Conservation (phyloP, 2,329 filamentous ascomycete genomes). For the Penicillium sp. region DNA sequence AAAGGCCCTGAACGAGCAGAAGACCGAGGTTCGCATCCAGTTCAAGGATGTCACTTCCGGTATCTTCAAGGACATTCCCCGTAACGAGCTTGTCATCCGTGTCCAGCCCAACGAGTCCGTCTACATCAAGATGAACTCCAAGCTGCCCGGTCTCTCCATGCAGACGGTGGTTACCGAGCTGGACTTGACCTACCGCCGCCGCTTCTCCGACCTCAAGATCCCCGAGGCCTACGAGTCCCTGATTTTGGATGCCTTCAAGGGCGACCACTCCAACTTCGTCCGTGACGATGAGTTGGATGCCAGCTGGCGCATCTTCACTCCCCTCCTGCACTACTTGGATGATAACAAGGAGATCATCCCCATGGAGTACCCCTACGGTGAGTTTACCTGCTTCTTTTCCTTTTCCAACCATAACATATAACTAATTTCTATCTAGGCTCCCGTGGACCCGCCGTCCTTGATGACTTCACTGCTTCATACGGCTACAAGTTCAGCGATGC, state of each 20-base stretch:
- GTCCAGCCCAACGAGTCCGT: slow-evolving; percentile 99
- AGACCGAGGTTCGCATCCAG: slow-evolving; percentile 98
- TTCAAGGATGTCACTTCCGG: slow-evolving; percentile 99
- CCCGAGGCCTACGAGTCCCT: slow-evolving; percentile 98
- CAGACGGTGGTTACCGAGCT: slow-evolving; percentile 98
- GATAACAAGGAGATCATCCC: slow-evolving; percentile 99
- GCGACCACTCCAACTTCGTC: slow-evolving; percentile 99
- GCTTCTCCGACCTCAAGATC: slow-evolving; percentile 99
- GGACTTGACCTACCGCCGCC: slow-evolving; percentile 93
- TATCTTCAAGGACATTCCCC: slow-evolving; percentile 99
- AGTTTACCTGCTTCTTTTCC: slow-evolving; percentile 38
- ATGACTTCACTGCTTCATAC: slow-evolving; percentile 97
- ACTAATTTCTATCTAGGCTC: slow-evolving; percentile 62
- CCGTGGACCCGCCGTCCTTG: slow-evolving; percentile 89
- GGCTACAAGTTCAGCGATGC: slow-evolving; percentile 99
- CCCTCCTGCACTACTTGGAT: slow-evolving; percentile 94
- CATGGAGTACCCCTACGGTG: slow-evolving; percentile 99
- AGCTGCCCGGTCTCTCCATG: slow-evolving; percentile 97
- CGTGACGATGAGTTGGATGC: slow-evolving; percentile 95
- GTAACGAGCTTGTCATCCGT: slow-evolving; percentile 98
- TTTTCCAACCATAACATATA: neutral
- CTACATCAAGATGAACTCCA: slow-evolving; percentile 99
- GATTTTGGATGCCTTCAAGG: slow-evolving; percentile 95
- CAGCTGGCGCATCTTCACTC: slow-evolving; percentile 97
- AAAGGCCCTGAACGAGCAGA: slow-evolving; percentile 98